Percentiles rank a stretch among this genome's conserved stretches.
Conservation (phyloP, 2,329 filamentous ascomycete genomes). For the Ophiostoma perfectum region DNA sequence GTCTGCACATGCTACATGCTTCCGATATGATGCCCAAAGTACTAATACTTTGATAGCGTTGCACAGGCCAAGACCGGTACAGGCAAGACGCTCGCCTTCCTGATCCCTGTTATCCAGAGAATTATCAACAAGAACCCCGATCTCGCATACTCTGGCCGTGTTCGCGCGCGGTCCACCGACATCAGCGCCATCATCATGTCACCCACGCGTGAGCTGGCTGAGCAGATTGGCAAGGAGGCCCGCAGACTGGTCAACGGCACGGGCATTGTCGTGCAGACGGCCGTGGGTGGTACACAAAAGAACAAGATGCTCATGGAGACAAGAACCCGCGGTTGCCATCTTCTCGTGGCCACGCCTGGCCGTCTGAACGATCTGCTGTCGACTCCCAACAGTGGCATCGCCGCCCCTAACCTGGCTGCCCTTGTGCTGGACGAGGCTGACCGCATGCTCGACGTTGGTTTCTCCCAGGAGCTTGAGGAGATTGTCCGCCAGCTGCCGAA, state of each 20-base stretch:
- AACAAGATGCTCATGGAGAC: conserved; percentile 60
- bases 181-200: conserved; percentile 69
- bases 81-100: conserved; percentile 91
- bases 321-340: conserved; percentile 71
- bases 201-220: conserved; percentile 73
- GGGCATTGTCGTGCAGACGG: conserved; percentile 62
- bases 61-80: conserved; percentile 96
- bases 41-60: conserved; percentile 47
- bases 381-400: conserved; percentile 58
- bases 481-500: conserved; percentile 61
- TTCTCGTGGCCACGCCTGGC: conserved; percentile 86
- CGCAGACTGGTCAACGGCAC: conserved; percentile 60
- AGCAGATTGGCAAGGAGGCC: conserved; percentile 78
- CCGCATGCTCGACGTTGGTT: conserved; percentile 95
- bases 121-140: conserved; percentile 61
- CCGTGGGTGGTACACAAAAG: conserved; percentile 91
- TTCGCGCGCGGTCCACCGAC: conserved; percentile 46
- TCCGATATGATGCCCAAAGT: too few species aligned
- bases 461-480: conserved; percentile 58
- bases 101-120: conserved; percentile 77
- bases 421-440: conserved; percentile 96
- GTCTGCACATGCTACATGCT: neutral
- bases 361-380: conserved; percentile 75
- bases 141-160: conserved; percentile 45
- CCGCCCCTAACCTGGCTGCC: conserved; percentile 73